phyloP scores from a whole-genome alignment of 345 rosid genomes.

The Microthlaspi erraticum region DNA sequence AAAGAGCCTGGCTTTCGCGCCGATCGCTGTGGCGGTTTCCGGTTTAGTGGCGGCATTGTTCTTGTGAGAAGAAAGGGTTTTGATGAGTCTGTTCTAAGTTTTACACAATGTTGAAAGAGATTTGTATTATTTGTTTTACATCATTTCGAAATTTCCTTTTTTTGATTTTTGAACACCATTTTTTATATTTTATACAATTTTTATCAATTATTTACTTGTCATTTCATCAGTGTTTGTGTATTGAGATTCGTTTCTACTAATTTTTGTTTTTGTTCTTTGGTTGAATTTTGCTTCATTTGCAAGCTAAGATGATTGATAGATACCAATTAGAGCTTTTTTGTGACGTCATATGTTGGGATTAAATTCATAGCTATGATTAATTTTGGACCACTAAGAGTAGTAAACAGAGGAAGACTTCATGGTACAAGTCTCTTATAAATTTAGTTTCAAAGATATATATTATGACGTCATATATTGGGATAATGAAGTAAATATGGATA shows the following conservation, averaged over 20 bases:
- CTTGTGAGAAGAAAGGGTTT: conserved; percentile 48
- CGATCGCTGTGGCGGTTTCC: conserved; percentile 51
- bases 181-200: conserved; percentile 39
- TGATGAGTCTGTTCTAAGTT: conserved; percentile 42
- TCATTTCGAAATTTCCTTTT: conserved; percentile 32
- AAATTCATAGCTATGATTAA: too few relatives aligned
- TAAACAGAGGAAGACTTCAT: too few relatives aligned
- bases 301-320: conserved; percentile 30
- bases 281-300: conserved; percentile 30
- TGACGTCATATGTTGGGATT: too few relatives aligned
- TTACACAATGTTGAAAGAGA: conserved; percentile 27
- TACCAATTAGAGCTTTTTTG: too few relatives aligned
- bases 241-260: conserved; percentile 18
- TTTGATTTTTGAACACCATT: conserved; percentile 35
- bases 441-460: too few relatives aligned
- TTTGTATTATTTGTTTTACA: conserved; percentile 28
- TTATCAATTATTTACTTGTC: conserved; percentile 32
- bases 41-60: conserved; percentile 56
- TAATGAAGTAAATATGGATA: conserved; percentile 4
- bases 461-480: conserved; percentile 15
- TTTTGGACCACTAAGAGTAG: too few relatives aligned
- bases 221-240: conserved; percentile 30
- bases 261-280: conserved; percentile 7
- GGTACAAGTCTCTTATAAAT: too few relatives aligned
- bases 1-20: conserved; percentile 44